Evolutionary conservation across 1,139 yeast genomes (phyloP), one percentile per base, ranked within the genome.

Genomic region (Hansenula lynferdii): DNA sequence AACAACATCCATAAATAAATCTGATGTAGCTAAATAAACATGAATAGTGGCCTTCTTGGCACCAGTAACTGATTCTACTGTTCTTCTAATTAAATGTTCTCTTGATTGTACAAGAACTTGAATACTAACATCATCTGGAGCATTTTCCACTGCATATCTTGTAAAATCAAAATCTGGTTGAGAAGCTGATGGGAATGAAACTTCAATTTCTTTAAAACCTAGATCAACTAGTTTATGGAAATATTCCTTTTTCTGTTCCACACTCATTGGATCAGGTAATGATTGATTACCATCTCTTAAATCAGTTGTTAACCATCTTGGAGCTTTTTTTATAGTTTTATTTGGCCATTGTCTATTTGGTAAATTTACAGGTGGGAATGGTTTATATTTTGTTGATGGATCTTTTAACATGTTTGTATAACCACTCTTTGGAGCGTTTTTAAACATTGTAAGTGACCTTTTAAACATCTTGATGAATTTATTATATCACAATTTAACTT

Each of bases 221-320:
- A 89, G 69, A 29, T 86, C 92, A n/a, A 90, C 69, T 42, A 92
- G 71, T 61, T 89, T 86, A 49, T 80, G 75, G 69, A 90, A 90
- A 62, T 86, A 90, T 50, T 76, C 84, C 61, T 86, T 86, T 67
- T 92, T 92, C 62, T 92, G 96, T 28, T 73, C 85, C 27, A 89
- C 77, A 23, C 87, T 75, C 97, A 92, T 92, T 38, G 97, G 97
- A 64, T 92, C 97, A 9, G 97, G 97, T 50, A 92, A 73, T 10
- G 97, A 85, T 67, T 92, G 97, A 68, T 92, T 92, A 41, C 98
- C 98, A 60, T 92, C 98, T 62, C 97, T 77, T 54, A 92, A 74
- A 61, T 92, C 97, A 3, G 97, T 92, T 8, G 96, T 85, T 40
- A 92, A 75, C 97, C 97, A 92, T 61, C 97, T 74, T 41, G 98